Conservation (phyloP, 2,329 filamentous ascomycete species). For the Talaromyces sp. region DNA sequence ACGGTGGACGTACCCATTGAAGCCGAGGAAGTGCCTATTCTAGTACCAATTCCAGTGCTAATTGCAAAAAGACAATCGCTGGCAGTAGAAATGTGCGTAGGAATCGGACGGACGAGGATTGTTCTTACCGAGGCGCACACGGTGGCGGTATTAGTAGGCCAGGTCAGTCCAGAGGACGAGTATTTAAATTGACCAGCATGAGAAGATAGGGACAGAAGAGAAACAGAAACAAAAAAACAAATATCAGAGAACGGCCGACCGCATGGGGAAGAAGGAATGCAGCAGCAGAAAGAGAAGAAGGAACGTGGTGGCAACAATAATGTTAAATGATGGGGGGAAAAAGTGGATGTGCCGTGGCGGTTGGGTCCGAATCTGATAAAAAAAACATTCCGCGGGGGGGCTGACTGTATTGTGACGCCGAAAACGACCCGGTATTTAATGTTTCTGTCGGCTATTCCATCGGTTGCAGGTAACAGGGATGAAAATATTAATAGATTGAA, state of each 20-base stretch:
- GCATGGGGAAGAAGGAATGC: not conserved
- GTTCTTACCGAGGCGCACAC: not conserved
- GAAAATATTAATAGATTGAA: no score
- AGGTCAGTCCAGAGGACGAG: not conserved
- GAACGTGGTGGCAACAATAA: not conserved
- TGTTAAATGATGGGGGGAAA: not conserved
- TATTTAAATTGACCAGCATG: not conserved
- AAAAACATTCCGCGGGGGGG: not conserved
- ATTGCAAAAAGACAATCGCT: not conserved
- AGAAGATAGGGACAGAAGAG: not conserved
- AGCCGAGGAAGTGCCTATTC: not conserved
- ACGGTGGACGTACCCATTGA: not conserved
- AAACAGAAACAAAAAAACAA: not conserved
- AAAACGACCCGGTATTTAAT: not conserved
- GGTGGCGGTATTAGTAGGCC: not conserved
- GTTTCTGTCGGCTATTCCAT: no score
- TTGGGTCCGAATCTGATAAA: conserved; percentile 1
- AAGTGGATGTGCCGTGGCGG: not conserved
- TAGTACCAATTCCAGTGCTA: not conserved
- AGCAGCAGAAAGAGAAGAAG: not conserved
- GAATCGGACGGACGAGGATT: not conserved
- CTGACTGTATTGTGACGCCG: not conserved
- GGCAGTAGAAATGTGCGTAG: not conserved
- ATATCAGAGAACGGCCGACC: not conserved
- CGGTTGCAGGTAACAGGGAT: no score